Conservation (phyloP, 208 protist species). For the Tritrichomonas musculus region DNA sequence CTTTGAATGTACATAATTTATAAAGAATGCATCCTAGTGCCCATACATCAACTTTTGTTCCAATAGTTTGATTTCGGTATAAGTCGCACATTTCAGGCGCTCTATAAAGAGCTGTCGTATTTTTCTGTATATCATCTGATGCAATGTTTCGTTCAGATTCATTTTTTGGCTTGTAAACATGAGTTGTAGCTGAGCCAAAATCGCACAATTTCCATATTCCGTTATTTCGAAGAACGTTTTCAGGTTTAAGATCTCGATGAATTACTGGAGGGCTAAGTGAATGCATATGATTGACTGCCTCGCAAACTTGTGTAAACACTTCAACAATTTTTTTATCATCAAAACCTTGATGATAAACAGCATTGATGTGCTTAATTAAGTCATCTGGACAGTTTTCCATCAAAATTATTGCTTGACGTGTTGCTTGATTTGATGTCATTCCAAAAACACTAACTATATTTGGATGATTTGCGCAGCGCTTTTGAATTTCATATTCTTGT, state of each 20-base stretch:
- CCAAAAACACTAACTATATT: constrained; percentile 24
- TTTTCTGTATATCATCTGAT: neutral
- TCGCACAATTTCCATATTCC: constrained; percentile 24
- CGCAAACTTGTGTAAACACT: neutral
- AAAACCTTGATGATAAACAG: neutral
- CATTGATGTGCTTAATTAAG: constrained; percentile 2
- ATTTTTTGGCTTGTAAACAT: neutral
- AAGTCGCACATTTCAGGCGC: constrained; percentile 14
- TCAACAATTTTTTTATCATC: neutral
- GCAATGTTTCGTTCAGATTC: neutral
- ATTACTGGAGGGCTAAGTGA: neutral
- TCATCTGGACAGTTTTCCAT: neutral
- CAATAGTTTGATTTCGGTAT: neutral
- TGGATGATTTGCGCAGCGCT: neutral
- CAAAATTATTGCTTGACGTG: neutral
- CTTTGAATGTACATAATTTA: neutral
- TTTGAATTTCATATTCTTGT: neutral
- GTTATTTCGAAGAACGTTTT: constrained; percentile 5
- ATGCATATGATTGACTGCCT: neutral
- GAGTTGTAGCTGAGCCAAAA: constrained; percentile 18
- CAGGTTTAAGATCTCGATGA: constrained; percentile 30
- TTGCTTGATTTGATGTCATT: neutral
- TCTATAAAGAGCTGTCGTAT: neutral
- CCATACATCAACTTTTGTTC: constrained; percentile 19
- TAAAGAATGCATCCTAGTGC: neutral